These are phyloP conservation scores for Imleria badia DNA, from an alignment of 768 basidiomycete genomes.

Conservation along the genomic window DNA sequence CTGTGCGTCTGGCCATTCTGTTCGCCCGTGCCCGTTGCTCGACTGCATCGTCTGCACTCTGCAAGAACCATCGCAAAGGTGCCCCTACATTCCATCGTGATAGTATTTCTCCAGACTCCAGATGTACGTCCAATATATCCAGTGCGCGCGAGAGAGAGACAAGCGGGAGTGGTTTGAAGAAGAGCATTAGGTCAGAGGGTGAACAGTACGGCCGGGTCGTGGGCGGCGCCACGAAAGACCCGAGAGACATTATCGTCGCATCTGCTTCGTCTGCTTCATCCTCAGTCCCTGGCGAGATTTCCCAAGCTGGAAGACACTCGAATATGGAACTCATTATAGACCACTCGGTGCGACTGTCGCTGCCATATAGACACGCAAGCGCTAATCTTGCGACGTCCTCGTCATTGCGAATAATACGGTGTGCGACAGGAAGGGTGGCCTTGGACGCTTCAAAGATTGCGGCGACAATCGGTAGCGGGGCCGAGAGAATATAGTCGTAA, in stretches of 20 bases:
- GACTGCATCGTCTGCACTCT: slow-evolving; percentile 58
- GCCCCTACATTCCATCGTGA: slow-evolving; percentile 84
- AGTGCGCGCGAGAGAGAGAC: slow-evolving; percentile 77
- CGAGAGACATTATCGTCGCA: slow-evolving; percentile 78
- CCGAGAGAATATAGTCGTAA: slow-evolving; percentile 68
- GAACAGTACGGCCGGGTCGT: slow-evolving; percentile 55
- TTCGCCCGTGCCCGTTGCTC: slow-evolving; percentile 87
- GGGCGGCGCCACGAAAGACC: slow-evolving; percentile 74
- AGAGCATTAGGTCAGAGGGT: slow-evolving; percentile 70
- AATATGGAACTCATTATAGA: slow-evolving; percentile 87
- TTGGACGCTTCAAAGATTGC: slow-evolving; percentile 90
- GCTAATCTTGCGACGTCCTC: slow-evolving; percentile 85
- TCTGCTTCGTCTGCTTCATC: slow-evolving; percentile 75
- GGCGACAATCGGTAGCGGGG: slow-evolving; percentile 65
- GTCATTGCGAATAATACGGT: slow-evolving; percentile 78
- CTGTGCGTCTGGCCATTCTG: slow-evolving; percentile 74
- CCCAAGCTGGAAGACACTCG: slow-evolving; percentile 95
- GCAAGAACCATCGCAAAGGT: slow-evolving; percentile 88
- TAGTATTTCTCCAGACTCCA: slow-evolving; percentile 91
- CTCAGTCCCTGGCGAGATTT: slow-evolving; percentile 52
- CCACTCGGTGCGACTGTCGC: slow-evolving; percentile 70
- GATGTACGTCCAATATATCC: slow-evolving; percentile 90
- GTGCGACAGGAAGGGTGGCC: slow-evolving; percentile 69
- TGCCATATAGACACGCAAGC: slow-evolving; percentile 87
- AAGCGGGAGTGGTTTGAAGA: slow-evolving; percentile 78